Base-by-base conservation (phyloP, 495 filamentous ascomycete species). In the Hypoxylon crocopeplum region DNA sequence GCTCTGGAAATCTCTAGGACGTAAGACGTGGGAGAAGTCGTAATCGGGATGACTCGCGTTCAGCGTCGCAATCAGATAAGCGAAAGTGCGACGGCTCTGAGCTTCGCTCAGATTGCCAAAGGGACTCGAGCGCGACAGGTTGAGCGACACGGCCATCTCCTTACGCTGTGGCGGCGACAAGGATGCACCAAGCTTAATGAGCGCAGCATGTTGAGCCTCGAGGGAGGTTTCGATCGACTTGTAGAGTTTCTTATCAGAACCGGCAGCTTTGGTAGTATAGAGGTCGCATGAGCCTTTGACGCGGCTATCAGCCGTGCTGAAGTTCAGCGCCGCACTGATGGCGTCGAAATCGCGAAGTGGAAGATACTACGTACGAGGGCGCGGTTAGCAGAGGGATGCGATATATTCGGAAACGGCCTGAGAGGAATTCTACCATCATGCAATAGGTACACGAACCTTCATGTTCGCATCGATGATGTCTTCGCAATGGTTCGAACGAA, bases 1-100 rank as follows among this genome's bases (percentile, higher is more conserved):
- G 33, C 88, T 85, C 38, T 84, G 84, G 73, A 98, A 98, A 68
- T 98, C 94, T 7, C 85, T 81, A 1, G 93, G 92, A 22, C 92
- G 86, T 52, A 97, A 79, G 42, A 92, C 85, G 55, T 96, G 87
- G 1, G 91, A 94, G 75, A 98, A 98, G 73, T 98, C 93, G 72
- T 99, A 99, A 70, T 99, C 95, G 1, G 92, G 88, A 73, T 99
- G 93, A 32, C 89, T 93, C 0, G 93, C 93, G 63, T 99, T 99
- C n/a, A 99, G 80, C 1, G 95, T 97, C 10, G 94, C 94, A 67
- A 98, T 97, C 52, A 98, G 72, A 72, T 98, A 98, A 33, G 94
- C 92, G 74, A 94, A 98, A 0, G 90, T 96, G 40, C 92, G 86
- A 10, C 95, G 90, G 67, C 89, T 92, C 7, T 90, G 89, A 39